Conservation (phyloP, 2,329 filamentous ascomycete species). For the Ceratocystiopsis brevicomis region DNA sequence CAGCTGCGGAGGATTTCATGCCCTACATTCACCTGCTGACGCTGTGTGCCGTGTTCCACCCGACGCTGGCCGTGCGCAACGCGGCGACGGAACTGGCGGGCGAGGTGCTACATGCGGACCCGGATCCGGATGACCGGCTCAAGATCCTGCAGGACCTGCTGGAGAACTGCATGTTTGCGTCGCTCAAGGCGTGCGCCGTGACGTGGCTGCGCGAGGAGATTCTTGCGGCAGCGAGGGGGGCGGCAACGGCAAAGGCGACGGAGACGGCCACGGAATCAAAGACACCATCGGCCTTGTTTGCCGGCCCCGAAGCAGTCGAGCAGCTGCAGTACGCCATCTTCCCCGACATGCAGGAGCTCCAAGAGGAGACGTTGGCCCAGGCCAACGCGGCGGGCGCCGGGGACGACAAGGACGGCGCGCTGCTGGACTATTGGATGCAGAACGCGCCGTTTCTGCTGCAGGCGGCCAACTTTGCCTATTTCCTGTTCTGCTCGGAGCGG, state of each 20-base stretch:
- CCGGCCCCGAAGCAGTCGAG: constrained; percentile 35
- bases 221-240: constrained; percentile 17
- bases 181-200: constrained; percentile 42
- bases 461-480: constrained; percentile 40
- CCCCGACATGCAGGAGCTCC: constrained; percentile 31
- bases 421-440: constrained; percentile 32
- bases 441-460: constrained; percentile 38
- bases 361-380: constrained; percentile 14
- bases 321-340: constrained; percentile 43
- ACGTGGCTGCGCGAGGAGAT: constrained; percentile 46
- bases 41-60: constrained; percentile 38
- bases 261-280: constrained; percentile 8
- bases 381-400: not conserved
- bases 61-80: constrained; percentile 32
- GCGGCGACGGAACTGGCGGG: constrained; percentile 35
- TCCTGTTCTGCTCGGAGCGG: constrained; percentile 27
- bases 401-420: not conserved
- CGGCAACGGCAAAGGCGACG: constrained; percentile 13
- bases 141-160: constrained; percentile 45
- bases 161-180: constrained; percentile 44
- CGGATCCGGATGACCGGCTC: constrained; percentile 37
- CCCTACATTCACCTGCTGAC: constrained; percentile 41
- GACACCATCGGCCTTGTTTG: constrained; percentile 20
- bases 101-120: constrained; percentile 35
- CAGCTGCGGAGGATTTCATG: constrained; percentile 24